Conservation (phyloP, 2,329 filamentous ascomycete species). For the Colletotrichum cereale region DNA sequence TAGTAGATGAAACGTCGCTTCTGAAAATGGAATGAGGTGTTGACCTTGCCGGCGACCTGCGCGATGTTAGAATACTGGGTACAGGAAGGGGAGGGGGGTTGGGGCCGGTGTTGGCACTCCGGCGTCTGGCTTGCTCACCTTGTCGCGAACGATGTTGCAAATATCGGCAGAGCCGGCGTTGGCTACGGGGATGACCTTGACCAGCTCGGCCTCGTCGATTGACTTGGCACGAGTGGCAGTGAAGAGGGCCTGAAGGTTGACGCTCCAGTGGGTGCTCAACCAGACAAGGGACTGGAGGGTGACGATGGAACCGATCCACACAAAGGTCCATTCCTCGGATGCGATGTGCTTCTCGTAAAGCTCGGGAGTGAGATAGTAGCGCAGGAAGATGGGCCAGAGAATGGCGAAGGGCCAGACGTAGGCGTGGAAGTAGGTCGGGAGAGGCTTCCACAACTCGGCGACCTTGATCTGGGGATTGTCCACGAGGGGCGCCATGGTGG, state of each 20-base stretch:
- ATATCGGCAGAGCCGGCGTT: slow-evolving; percentile 94
- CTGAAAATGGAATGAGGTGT: slow-evolving; percentile 93
- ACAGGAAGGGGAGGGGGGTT: background rate
- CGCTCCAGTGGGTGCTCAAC: slow-evolving; percentile 98
- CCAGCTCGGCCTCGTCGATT: slow-evolving; percentile 81
- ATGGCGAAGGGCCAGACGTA: slow-evolving; percentile 96
- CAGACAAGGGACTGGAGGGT: slow-evolving; percentile 90
- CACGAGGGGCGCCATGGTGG: slow-evolving; percentile 81
- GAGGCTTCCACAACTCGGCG: slow-evolving; percentile 88
- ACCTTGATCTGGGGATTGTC: slow-evolving; percentile 90
- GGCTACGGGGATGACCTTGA: slow-evolving; percentile 91
- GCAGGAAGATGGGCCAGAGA: slow-evolving; percentile 91
- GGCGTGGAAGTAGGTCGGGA: slow-evolving; percentile 83
- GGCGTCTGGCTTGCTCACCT: slow-evolving; percentile 45
- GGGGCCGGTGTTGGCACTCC: background rate
- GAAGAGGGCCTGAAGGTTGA: slow-evolving; percentile 85
- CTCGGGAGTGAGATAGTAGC: slow-evolving; percentile 85
- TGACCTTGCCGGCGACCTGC: slow-evolving; percentile 78
- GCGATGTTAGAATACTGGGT: slow-evolving; percentile 1
- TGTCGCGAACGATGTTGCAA: slow-evolving; percentile 82
- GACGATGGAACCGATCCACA: slow-evolving; percentile 90
- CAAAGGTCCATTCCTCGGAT: slow-evolving; percentile 97
- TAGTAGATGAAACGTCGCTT: slow-evolving; percentile 96
- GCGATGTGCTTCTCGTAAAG: slow-evolving; percentile 92
- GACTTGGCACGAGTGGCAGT: slow-evolving; percentile 79